phyloP scores from a whole-genome alignment of 371 early-diverging fungal genomes.

The Capillidium heterosporum region DNA sequence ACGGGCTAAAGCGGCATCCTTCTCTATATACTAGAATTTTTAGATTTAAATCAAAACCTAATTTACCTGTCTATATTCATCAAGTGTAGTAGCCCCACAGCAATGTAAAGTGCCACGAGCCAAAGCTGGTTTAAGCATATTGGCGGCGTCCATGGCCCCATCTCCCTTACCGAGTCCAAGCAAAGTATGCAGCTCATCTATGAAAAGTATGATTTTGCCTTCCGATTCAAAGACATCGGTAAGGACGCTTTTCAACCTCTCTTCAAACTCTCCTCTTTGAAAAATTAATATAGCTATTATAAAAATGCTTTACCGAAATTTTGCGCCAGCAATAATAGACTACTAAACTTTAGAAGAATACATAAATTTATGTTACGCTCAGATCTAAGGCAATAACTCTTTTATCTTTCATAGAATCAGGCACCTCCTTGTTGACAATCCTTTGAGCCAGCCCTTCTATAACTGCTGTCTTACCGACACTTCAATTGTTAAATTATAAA shows the following conservation, averaged over 20 bases:
- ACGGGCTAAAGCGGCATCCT: slow-evolving; percentile 73
- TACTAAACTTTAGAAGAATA: slow-evolving; percentile 5
- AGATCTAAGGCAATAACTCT: slow-evolving; percentile 61
- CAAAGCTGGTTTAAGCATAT: slow-evolving; percentile 72
- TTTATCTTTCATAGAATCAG: slow-evolving; percentile 50
- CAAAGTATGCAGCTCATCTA: slow-evolving; percentile 72
- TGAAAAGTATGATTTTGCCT: slow-evolving; percentile 60
- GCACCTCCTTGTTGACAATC: slow-evolving; percentile 63
- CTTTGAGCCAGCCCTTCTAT: slow-evolving; percentile 61
- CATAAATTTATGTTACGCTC: slow-evolving; percentile 19
- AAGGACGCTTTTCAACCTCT: slow-evolving; percentile 55
- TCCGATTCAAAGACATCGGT: slow-evolving; percentile 50
- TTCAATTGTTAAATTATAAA: neutral
- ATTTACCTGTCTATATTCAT: slow-evolving; percentile 52
- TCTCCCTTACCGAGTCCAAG: slow-evolving; percentile 62
- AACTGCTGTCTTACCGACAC: slow-evolving; percentile 45
- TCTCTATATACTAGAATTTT: slow-evolving; percentile 35
- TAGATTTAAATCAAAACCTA: slow-evolving; percentile 10
- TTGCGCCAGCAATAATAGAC: slow-evolving; percentile 62
- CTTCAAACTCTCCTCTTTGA: slow-evolving; percentile 66
- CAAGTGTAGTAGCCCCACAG: slow-evolving; percentile 78
- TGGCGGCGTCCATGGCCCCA: slow-evolving; percentile 59
- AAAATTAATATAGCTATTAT: neutral
- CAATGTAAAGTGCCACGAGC: slow-evolving; percentile 64
- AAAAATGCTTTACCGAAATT: slow-evolving; percentile 26